Conservation (phyloP, 2,329 filamentous ascomycete genomes). For the Cladobotryum protrusum region DNA sequence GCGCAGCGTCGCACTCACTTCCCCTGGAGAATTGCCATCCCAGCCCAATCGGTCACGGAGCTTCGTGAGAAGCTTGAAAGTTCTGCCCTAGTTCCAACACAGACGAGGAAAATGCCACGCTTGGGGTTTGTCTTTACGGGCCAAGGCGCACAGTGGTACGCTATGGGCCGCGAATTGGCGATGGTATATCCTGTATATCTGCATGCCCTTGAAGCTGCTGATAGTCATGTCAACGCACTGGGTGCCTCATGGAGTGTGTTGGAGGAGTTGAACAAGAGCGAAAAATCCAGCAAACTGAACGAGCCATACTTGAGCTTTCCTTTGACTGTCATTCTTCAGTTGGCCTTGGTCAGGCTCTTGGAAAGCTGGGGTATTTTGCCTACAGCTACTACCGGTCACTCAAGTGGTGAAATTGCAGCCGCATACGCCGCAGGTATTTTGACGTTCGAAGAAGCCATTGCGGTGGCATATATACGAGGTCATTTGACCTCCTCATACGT, state of each 20-base stretch:
- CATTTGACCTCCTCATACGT: not conserved
- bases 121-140: too few relatives aligned
- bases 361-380: not conserved
- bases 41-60: too few relatives aligned
- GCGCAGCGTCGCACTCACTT: too few relatives aligned
- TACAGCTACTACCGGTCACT: constrained; percentile 2
- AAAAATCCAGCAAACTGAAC: not conserved
- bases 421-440: constrained; percentile 2
- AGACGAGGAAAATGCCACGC: too few relatives aligned
- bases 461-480: not conserved
- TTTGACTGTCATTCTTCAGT: not conserved
- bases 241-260: not conserved
- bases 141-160: too few relatives aligned
- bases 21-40: too few relatives aligned
- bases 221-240: not conserved
- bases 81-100: too few relatives aligned
- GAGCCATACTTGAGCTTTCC: constrained; percentile 1
- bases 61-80: too few relatives aligned
- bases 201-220: not conserved
- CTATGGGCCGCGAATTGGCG: too few relatives aligned
- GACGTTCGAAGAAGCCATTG: not conserved
- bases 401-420: constrained; percentile 7
- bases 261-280: constrained; percentile 1
- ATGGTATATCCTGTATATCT: too few relatives aligned
- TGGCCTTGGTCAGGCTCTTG: constrained; percentile 2